Base-by-base conservation (phyloP, 2,329 filamentous ascomycete genomes). In the Pyrenophora tritici-repentis region DNA sequence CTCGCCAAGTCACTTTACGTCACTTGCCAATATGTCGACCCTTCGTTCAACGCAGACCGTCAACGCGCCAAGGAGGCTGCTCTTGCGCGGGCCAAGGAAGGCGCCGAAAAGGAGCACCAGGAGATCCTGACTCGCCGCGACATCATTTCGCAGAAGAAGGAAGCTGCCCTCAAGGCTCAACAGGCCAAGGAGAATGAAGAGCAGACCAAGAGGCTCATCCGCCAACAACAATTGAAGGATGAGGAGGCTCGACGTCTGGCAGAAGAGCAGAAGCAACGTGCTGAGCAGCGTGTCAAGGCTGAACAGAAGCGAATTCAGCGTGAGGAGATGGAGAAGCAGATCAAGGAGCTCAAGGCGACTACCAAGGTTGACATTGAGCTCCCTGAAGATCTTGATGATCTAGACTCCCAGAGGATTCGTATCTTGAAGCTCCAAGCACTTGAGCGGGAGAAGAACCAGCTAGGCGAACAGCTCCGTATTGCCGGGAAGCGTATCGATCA, bases 401-500 rank as follows among this genome's bases (percentile, higher is more conserved):
- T 81, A 9, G 78, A 80, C 65, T 77, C 76, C 26, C 68, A 71
- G 42, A 87, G 88, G 59, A 89, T 99, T 65, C 92, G 94, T 73
- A 88, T 90, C 63, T 88, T 99, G 79, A 97, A 97, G 82, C 84
- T 99, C 50, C 89, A 90, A 55, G 93, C 96, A 76, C 85, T 99
- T 9, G 94, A 97, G 79, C 92, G 93, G 66, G 94, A 97, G 81
- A 99, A 97, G 87, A 96, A 93, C 70, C 91, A 94, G 70, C 86
- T 97, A 62, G 90, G 89, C 59, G 91, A 97, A 77, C 91, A 89
- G 73, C 85, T 97, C 45, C 88, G 91, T 66, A 86, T 96, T 66
- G 95, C 92, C 54, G 91, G 89, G 74, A 97, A 97, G 85, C 89
- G 94, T 59, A 90, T 97, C 67, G 94, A 99, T 72, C 93, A 99